Evolutionary conservation across 176 grass and related monocot genomes (phyloP).

Genomic region (Areca catechu): DNA sequence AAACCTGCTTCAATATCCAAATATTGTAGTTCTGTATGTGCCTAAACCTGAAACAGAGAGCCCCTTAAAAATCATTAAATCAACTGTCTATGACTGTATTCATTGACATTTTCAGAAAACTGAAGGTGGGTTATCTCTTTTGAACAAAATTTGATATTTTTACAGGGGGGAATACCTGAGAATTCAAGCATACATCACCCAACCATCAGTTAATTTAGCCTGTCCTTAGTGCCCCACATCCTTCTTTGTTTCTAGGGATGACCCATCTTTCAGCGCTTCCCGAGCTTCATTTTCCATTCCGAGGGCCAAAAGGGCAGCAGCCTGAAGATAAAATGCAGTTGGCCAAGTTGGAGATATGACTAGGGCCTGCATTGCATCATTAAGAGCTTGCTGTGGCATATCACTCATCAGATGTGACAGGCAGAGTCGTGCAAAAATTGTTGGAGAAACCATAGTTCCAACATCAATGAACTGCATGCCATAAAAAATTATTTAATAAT

Average conservation of each 20-base stretch:
- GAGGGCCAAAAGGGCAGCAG: conserved; percentile 54
- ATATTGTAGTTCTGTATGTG: conserved; percentile 35
- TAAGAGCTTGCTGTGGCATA: conserved; percentile 63
- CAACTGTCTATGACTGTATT: not conserved
- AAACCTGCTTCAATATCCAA: conserved; percentile 29
- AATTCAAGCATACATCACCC: conserved; percentile 4
- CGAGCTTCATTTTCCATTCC: conserved; percentile 86
- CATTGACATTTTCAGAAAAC: not conserved
- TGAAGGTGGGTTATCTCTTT: conserved; percentile 45
- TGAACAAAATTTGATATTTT: conserved; percentile 18
- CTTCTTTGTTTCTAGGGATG: conserved; percentile 47
- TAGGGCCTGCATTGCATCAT: conserved; percentile 75
- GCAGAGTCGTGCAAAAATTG: conserved; percentile 79
- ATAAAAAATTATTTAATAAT: not conserved
- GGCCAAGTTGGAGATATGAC: conserved; percentile 87
- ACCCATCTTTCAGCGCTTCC: conserved; percentile 82
- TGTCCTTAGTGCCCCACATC: conserved; percentile 32
- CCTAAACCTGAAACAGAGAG: conserved; percentile 16
- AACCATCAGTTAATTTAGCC: conserved; percentile 1
- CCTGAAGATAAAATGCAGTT: conserved; percentile 93
- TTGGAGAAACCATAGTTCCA: conserved; percentile 90
- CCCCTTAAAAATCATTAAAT: not conserved
- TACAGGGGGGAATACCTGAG: conserved; percentile 5
- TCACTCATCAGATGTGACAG: conserved; percentile 88
- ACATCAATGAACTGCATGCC: conserved; percentile 92